Evolutionary conservation across 2,329 filamentous ascomycete species (phyloP).

Genomic region (Dothideomycetes sp.): DNA sequence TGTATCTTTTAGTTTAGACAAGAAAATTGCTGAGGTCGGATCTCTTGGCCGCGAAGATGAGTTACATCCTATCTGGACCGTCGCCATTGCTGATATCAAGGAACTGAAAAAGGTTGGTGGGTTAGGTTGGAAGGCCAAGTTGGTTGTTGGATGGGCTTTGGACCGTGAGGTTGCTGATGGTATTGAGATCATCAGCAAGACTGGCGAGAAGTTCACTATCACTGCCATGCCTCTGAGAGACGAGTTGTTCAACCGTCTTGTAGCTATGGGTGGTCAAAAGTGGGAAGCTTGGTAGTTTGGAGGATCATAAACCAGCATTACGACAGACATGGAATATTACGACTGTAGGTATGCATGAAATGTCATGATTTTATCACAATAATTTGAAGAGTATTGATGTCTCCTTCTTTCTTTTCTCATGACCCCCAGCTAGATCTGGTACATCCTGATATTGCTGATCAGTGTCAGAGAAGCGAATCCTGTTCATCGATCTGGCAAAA

Average conservation of each 20-base stretch:
- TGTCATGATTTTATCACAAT: too few species aligned
- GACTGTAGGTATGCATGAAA: too few species aligned
- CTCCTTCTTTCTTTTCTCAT: too few species aligned
- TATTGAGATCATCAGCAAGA: conserved; percentile 54
- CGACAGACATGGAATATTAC: too few species aligned
- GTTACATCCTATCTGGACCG: conserved; percentile 54
- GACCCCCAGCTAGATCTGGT: too few species aligned
- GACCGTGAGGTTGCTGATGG: conserved; percentile 67
- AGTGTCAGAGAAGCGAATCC: too few species aligned
- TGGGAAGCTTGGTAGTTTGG: conserved; percentile 62
- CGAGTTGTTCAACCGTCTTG: conserved; percentile 69
- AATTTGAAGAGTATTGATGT: too few species aligned
- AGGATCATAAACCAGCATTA: too few species aligned
- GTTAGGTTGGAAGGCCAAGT: conserved; percentile 74
- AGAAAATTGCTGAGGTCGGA: conserved; percentile 32
- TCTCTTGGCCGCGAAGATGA: conserved; percentile 39
- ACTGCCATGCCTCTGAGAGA: conserved; percentile 66
- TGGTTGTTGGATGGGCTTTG: conserved; percentile 72
- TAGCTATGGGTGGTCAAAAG: conserved; percentile 71
- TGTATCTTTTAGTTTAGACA: conserved; percentile 54
- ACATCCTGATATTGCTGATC: too few species aligned
- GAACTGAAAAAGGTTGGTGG: conserved; percentile 75
- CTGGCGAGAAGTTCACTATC: conserved; percentile 49
- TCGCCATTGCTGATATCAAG: conserved; percentile 60
- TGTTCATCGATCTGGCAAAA: too few species aligned